Conservation (phyloP, 805 yeast genomes). For the Saccharomycopsis sp. region DNA sequence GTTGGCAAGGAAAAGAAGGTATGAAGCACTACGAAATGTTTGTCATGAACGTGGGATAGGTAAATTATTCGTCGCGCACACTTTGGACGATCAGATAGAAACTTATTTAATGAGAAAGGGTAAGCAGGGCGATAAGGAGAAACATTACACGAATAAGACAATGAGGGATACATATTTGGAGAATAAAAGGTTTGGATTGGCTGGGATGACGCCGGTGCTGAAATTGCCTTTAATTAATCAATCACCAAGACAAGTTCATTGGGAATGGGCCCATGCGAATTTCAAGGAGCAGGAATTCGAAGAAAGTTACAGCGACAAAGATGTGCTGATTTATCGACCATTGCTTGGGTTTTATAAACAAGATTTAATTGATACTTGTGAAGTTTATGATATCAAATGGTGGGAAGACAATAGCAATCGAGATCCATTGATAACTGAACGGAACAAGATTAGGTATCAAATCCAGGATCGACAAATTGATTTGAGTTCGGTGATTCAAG, state of each 20-base stretch:
- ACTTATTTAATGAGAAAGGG: slow-evolving; percentile 36
- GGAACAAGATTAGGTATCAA: slow-evolving; percentile 27
- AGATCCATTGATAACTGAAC: slow-evolving; percentile 31
- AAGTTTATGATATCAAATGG: slow-evolving; percentile 28
- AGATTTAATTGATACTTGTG: slow-evolving; percentile 29
- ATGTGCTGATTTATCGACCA: slow-evolving; percentile 31
- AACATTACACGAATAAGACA: slow-evolving; percentile 26
- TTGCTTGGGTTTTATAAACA: slow-evolving; percentile 29
- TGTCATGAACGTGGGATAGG: slow-evolving; percentile 24
- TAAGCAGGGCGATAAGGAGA: too few species aligned
- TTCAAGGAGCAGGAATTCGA: too few species aligned
- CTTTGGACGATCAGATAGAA: slow-evolving; percentile 36
- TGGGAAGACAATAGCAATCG: slow-evolving; percentile 36
- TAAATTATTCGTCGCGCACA: slow-evolving; percentile 35
- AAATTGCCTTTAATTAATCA: background rate
- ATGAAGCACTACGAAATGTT: slow-evolving; percentile 26
- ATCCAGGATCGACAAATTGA: background rate
- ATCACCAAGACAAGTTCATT: background rate
- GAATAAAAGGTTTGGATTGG: slow-evolving; percentile 21
- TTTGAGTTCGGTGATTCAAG: background rate
- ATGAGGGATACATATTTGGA: slow-evolving; percentile 26
- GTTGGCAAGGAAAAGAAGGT: slow-evolving; percentile 34
- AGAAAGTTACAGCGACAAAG: background rate
- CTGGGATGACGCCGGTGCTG: background rate
- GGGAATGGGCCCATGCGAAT: too few species aligned